These are phyloP conservation scores for Eucalyptus pauciflora DNA, from an alignment of 345 rosid species.

Conservation along the genomic window DNA sequence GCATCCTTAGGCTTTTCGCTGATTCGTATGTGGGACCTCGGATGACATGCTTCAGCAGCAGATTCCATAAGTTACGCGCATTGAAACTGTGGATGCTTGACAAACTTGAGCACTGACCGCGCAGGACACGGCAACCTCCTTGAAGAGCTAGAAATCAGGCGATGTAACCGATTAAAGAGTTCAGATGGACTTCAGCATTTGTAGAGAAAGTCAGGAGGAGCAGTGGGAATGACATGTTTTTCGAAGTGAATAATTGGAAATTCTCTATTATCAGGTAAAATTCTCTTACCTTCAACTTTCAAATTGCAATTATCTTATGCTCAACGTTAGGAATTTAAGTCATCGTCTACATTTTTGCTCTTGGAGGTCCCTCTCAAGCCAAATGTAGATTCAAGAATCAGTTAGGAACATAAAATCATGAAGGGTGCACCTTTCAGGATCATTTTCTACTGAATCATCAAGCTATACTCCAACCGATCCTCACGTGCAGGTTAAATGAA, in stretches of 20 bases:
- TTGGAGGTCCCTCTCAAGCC: not conserved
- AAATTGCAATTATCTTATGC: not conserved
- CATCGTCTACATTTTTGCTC: not conserved
- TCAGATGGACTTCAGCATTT: not conserved
- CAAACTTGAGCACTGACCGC: not conserved
- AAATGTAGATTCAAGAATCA: not conserved
- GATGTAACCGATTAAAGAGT: not conserved
- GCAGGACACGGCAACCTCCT: not conserved
- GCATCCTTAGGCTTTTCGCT: slow-evolving; percentile 20
- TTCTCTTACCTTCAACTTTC: not conserved
- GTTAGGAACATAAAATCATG: not conserved
- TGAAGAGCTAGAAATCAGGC: slow-evolving; percentile 19
- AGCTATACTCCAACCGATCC: not conserved
- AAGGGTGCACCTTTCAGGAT: not conserved
- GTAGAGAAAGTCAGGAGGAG: not conserved
- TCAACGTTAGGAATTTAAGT: not conserved
- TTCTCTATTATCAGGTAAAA: not conserved
- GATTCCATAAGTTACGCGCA: slow-evolving; percentile 9
- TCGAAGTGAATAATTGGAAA: not conserved
- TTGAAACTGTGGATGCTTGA: slow-evolving; percentile 25
- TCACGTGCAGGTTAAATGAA: not conserved
- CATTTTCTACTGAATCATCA: not conserved
- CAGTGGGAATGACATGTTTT: not conserved
- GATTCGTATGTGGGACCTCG: slow-evolving; percentile 5
- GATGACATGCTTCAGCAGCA: not conserved